A percentile compares a stretch with the other conserved stretches of the same genome.
These are phyloP conservation scores for peach (Prunus persica) DNA, from an alignment of 306 rosid genomes.

Conservation along the genomic window Prunus_persica_NCBIv2 NC_034014.1:24731501-24732000, in stretches of 20 bases:
- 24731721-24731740: neutral
- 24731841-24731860: neutral
- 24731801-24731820: neutral
- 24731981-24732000: neutral
- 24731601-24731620: constrained; percentile 45
- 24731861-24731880: neutral
- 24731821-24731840: neutral
- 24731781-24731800: neutral
- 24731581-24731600: constrained; percentile 59
- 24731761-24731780: neutral
- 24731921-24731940: neutral
- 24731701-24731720: neutral
- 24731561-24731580: constrained; percentile 45
- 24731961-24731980: neutral
- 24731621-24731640: neutral
- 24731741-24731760: neutral
- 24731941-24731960: neutral
- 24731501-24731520: constrained; percentile 16
- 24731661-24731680: neutral
- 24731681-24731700: constrained; percentile 1
- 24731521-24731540: constrained; percentile 25
- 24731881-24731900: neutral
- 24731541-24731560: constrained; percentile 54
- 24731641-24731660: neutral
- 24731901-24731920: neutral